Evolutionary conservation across 257 asterid genomes (phyloP).

Genomic region (Avicennia marina): DNA sequence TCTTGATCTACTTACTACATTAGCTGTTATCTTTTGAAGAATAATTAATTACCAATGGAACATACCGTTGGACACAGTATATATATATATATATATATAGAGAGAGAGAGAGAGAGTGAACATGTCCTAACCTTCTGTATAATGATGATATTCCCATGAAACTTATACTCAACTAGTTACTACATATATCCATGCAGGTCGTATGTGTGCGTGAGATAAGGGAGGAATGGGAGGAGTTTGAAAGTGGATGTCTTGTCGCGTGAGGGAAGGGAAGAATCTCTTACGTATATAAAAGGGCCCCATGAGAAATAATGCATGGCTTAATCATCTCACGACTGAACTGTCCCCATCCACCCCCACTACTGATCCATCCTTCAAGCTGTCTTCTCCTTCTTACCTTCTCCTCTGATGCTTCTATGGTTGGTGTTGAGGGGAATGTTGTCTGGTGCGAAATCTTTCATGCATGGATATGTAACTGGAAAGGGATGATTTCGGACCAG

Average conservation of each 20-base stretch:
- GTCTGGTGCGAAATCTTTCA: conserved; percentile 60
- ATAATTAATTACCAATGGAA: too few relatives aligned
- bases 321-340: too few relatives aligned
- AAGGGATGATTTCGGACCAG: background rate
- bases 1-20: too few relatives aligned
- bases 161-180: too few relatives aligned
- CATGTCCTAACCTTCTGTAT: too few relatives aligned
- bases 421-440: conserved; percentile 56
- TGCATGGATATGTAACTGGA: background rate
- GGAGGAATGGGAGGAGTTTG: background rate
- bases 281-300: background rate
- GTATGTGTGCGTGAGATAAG: background rate
- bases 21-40: too few relatives aligned
- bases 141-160: background rate
- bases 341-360: too few relatives aligned
- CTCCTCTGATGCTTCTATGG: background rate
- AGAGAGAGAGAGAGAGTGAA: too few relatives aligned
- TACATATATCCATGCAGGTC: background rate
- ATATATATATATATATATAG: too few relatives aligned
- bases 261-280: background rate
- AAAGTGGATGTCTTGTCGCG: background rate
- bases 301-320: background rate
- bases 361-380: too few relatives aligned
- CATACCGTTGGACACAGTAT: too few relatives aligned
- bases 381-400: too few relatives aligned